Evolutionary conservation across 306 rosid genomes (phyloP).

Genomic region (Vicia sativa): DNA sequence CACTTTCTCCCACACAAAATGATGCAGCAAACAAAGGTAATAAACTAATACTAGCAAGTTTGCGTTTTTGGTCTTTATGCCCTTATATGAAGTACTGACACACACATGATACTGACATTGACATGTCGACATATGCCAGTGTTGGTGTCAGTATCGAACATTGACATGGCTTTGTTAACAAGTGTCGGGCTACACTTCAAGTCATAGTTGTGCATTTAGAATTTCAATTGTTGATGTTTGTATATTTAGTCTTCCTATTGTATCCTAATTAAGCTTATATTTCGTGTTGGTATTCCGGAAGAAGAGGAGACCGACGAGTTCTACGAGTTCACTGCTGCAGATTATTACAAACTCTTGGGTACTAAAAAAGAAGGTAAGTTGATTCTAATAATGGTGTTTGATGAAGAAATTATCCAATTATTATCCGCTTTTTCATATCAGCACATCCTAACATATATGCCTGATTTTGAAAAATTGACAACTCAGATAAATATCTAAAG

Average conservation of each 20-base stretch:
- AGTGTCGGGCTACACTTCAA: too few species aligned
- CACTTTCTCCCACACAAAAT: conserved; percentile 53
- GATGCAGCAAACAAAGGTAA: conserved; percentile 56
- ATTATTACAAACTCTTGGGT: conserved; percentile 64
- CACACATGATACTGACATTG: too few species aligned
- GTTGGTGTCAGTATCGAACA: too few species aligned
- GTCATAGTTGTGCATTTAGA: not conserved
- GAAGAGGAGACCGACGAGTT: conserved; percentile 69
- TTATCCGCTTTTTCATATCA: not conserved
- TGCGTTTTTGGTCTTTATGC: not conserved
- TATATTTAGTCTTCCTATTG: conserved; percentile 1
- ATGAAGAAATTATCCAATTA: not conserved
- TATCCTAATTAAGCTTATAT: conserved; percentile 5
- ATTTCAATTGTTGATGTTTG: not conserved
- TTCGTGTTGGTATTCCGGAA: conserved; percentile 32
- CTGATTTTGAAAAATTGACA: not conserved
- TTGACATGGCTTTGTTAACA: too few species aligned
- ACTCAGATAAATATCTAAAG: conserved; percentile 75
- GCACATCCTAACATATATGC: not conserved
- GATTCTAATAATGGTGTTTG: not conserved
- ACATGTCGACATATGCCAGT: too few species aligned
- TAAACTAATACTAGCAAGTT: conserved; percentile 24
- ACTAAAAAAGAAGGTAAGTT: conserved; percentile 72
- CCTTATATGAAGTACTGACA: not conserved
- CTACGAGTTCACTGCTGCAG: conserved; percentile 81